phyloP scores from a whole-genome alignment of 495 filamentous ascomycete genomes.

The Pseudomonodictys pantanalensis region DNA sequence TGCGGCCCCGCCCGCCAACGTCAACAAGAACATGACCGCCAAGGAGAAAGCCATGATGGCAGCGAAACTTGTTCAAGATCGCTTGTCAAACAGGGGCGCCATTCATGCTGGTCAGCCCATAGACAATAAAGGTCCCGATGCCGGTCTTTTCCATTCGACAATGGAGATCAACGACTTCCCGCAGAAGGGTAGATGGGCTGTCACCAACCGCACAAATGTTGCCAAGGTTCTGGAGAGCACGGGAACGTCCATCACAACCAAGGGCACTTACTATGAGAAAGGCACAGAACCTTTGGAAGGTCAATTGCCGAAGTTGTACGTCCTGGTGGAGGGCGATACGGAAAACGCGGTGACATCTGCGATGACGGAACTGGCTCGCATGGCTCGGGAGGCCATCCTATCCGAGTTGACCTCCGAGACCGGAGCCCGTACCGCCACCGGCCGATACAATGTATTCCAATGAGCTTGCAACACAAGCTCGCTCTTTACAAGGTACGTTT shows the following conservation, averaged over 20 bases:
- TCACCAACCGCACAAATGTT: slow-evolving; percentile 98
- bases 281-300: slow-evolving; percentile 74
- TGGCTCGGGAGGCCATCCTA: slow-evolving; percentile 84
- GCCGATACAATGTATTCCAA: slow-evolving; percentile 86
- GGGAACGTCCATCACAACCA: slow-evolving; percentile 94
- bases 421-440: slow-evolving; percentile 73
- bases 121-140: slow-evolving; percentile 97
- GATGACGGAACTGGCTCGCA: slow-evolving; percentile 82
- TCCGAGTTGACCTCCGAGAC: slow-evolving; percentile 76
- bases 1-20: slow-evolving; percentile 48
- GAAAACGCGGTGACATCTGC: slow-evolving; percentile 88
- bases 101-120: slow-evolving; percentile 90
- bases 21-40: slow-evolving; percentile 77
- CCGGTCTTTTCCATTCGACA: slow-evolving; percentile 94
- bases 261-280: slow-evolving; percentile 80
- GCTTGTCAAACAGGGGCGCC: slow-evolving; percentile 79
- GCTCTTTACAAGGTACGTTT: background rate
- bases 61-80: slow-evolving; percentile 80
- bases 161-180: slow-evolving; percentile 99
- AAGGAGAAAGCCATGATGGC: slow-evolving; percentile 82
- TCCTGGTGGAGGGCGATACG: slow-evolving; percentile 95
- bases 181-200: slow-evolving; percentile 97
- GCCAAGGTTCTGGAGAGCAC: slow-evolving; percentile 96
- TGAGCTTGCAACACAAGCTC: background rate
- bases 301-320: slow-evolving; percentile 87